Evolutionary conservation across 768 basidiomycete genomes (phyloP), one percentile per base, ranked within the genome.

Genomic region (Hortiboletus campestris): DNA sequence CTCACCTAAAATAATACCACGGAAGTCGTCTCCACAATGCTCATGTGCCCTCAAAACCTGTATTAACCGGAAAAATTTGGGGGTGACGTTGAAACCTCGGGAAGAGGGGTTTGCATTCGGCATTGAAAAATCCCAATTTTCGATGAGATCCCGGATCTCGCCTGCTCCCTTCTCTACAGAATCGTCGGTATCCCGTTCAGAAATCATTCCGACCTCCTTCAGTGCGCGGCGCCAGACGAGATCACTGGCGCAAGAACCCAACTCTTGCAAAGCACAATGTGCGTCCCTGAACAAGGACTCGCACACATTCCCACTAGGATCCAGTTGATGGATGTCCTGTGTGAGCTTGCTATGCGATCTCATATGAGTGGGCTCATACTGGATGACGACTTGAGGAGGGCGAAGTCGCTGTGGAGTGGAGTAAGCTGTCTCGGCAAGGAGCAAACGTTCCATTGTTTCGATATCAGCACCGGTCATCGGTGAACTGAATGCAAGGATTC

Each of bases 181-280:
- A 8, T 75, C 75, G 42, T 72, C 69, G n/a, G 72, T 66, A 17
- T 77, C 72, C 45, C 73, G 66, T 46, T 69, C 70, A n/a, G 67
- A 64, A n/a, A 62, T 61, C 46, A 66, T 56, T 43, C 58, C 56
- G 11, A 63, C 53, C 48, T 78, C 76, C 57, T 74, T 78, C 44
- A 80, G 59, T 20, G 78, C 78, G 41, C 77, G 78, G 58, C 84
- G 77, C 89, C 87, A 91, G 46, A 86, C 72, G 35, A 89, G 72
- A 60, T 91, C 87, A 36, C 84, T 76, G 46, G 86, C 89, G 59
- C 85, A 90, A 36, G 78, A 60, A 8, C 90, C 90, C 31, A 91
- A 65, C 63, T 88, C 82, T 28, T 68, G 64, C 35, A 80, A 68
- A 19, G 77, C 77, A 60, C 71, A 67, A 19, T 74, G 76, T 12